phyloP scores from a whole-genome alignment of 176 grass and related monocot genomes.

The Eleusine indica region DNA sequence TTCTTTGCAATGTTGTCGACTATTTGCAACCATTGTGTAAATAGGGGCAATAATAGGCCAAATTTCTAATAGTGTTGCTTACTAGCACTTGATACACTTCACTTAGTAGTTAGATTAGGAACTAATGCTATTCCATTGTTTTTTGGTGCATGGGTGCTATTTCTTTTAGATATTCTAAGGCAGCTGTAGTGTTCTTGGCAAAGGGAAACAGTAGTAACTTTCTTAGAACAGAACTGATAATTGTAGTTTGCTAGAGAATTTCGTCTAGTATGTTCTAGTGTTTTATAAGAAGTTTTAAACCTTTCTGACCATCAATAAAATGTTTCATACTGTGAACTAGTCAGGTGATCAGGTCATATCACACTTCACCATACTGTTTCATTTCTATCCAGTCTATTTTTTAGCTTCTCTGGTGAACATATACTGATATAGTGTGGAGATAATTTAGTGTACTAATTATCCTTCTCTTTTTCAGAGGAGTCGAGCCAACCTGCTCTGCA shows the following conservation, averaged over 20 bases:
- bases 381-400: background rate
- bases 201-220: background rate
- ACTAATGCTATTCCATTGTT: background rate
- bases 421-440: conserved; percentile 32
- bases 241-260: conserved; percentile 2
- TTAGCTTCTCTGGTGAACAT: conserved; percentile 15
- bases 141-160: background rate
- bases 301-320: background rate
- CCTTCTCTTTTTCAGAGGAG: conserved; percentile 57
- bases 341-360: conserved; percentile 14
- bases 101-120: background rate
- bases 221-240: background rate
- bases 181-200: background rate
- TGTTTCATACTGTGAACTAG: background rate
- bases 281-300: background rate
- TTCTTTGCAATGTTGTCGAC: too few species aligned
- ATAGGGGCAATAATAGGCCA: too few species aligned
- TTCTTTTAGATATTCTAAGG: background rate
- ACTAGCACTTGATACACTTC: background rate
- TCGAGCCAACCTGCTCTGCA: conserved; percentile 72
- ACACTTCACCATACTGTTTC: background rate
- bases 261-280: conserved; percentile 1
- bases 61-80: background rate
- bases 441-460: conserved; percentile 30
- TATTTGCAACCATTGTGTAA: too few species aligned